phyloP scores from a whole-genome alignment of 1,284 basidiomycete genomes.

The Taiwanofungus camphoratus region DNA sequence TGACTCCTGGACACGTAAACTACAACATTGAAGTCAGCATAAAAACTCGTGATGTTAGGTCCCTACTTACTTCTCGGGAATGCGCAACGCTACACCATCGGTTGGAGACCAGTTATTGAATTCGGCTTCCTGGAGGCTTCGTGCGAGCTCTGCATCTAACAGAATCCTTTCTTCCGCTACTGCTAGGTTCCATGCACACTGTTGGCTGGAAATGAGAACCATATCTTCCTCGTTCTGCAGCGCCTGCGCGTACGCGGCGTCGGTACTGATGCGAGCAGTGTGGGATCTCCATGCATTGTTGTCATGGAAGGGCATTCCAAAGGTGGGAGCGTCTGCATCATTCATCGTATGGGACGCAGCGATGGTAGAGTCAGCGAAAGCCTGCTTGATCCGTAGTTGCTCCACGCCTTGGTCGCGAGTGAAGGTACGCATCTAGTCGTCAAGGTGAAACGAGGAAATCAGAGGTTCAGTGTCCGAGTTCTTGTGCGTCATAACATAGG shows the following conservation, averaged over 20 bases:
- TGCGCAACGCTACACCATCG: slow-evolving; percentile 18
- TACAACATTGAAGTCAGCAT: not conserved
- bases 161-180: slow-evolving; percentile 34
- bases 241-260: slow-evolving; percentile 30
- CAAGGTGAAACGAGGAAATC: too few species aligned
- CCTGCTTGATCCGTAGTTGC: too few species aligned
- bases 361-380: too few species aligned
- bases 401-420: too few species aligned
- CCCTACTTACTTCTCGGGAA: slow-evolving; percentile 28
- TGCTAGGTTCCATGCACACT: slow-evolving; percentile 32
- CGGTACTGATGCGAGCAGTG: slow-evolving; percentile 25
- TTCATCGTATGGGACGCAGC: too few species aligned
- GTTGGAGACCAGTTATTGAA: slow-evolving; percentile 22
- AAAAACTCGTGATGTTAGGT: not conserved
- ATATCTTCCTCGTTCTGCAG: slow-evolving; percentile 27
- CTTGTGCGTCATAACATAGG: too few species aligned
- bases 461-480: too few species aligned
- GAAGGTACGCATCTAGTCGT: too few species aligned
- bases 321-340: too few species aligned
- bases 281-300: too few species aligned
- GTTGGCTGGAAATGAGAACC: slow-evolving; percentile 22
- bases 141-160: slow-evolving; percentile 35
- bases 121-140: slow-evolving; percentile 30
- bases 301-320: too few species aligned
- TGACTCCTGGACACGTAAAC: slow-evolving; percentile 24